Evolutionary conservation across 352 stramenopile genomes (phyloP).

Genomic region (Saprolegnia parasitica): DNA sequence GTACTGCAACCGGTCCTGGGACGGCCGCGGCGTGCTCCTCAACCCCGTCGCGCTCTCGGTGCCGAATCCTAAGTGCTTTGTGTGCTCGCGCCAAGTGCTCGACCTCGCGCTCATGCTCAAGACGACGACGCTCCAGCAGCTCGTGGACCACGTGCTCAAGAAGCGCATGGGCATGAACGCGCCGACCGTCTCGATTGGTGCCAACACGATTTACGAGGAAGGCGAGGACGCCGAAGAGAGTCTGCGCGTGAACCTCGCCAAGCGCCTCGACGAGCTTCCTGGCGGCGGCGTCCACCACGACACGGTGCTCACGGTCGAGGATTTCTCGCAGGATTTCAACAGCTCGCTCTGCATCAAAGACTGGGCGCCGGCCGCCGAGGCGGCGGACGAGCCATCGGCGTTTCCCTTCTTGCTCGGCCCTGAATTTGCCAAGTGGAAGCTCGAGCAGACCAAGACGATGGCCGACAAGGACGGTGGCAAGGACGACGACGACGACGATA

Average conservation of each 20-base stretch:
- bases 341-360: conserved; percentile 80
- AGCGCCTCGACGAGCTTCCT: conserved; percentile 83
- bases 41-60: conserved; percentile 84
- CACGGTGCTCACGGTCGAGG: conserved; percentile 89
- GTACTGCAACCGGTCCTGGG: conserved; percentile 90
- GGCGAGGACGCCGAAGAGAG: conserved; percentile 87
- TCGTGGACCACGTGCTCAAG: conserved; percentile 82
- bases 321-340: conserved; percentile 94
- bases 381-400: conserved; percentile 38
- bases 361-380: conserved; percentile 31
- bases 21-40: conserved; percentile 89
- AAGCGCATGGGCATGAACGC: conserved; percentile 87
- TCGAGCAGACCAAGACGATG: conserved; percentile 25
- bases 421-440: conserved; percentile 55
- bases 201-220: conserved; percentile 93
- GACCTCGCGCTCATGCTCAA: conserved; percentile 88
- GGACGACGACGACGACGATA: conserved; percentile 36
- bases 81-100: conserved; percentile 92
- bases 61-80: conserved; percentile 94
- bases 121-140: conserved; percentile 65
- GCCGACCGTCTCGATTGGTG: conserved; percentile 78
- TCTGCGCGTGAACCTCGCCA: conserved; percentile 82
- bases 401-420: conserved; percentile 73
- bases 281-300: conserved; percentile 91
- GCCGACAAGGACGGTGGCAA: conserved; percentile 33